These are phyloP conservation scores for Mycena pura DNA, from an alignment of 768 basidiomycete species.

Conservation along the genomic window DNA sequence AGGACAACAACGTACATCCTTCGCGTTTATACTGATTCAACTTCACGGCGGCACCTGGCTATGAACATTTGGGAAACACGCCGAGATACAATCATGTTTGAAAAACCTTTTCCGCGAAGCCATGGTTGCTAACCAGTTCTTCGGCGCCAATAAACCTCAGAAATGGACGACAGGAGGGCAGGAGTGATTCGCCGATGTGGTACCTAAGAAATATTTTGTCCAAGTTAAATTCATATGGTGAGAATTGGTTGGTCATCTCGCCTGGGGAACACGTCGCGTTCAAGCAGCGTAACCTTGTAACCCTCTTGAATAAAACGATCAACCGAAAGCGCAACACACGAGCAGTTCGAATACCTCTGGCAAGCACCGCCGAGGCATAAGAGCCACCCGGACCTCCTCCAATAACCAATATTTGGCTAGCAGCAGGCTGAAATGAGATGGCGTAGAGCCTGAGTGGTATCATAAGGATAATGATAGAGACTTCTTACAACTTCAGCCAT, in stretches of 20 bases:
- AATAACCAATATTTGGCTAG: slow-evolving; percentile 13
- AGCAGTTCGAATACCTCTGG: slow-evolving; percentile 8
- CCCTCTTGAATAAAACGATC: slow-evolving; percentile 25
- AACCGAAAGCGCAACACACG: background rate
- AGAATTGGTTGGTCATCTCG: background rate
- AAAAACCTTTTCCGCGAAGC: slow-evolving; percentile 9
- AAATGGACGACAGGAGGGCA: slow-evolving; percentile 8
- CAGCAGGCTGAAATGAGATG: no score
- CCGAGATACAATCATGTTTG: background rate
- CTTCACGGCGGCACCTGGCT: slow-evolving; percentile 8
- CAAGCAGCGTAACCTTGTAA: slow-evolving; percentile 32
- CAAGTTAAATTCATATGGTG: background rate
- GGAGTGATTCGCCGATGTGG: slow-evolving; percentile 29
- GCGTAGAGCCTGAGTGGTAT: no score
- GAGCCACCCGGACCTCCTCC: slow-evolving; percentile 34
- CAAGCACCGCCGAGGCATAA: slow-evolving; percentile 35
- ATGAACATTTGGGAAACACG: background rate
- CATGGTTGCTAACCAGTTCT: slow-evolving; percentile 1
- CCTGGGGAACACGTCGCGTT: slow-evolving; percentile 31
- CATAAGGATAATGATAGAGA: no score
- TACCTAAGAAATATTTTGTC: slow-evolving; percentile 20
- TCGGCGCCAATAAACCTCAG: slow-evolving; percentile 2
- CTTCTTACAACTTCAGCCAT: no score
- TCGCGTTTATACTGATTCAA: slow-evolving; percentile 7
- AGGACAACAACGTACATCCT: background rate